phyloP scores from a whole-genome alignment of 352 stramenopile species.

The Lagenidium giganteum region DNA sequence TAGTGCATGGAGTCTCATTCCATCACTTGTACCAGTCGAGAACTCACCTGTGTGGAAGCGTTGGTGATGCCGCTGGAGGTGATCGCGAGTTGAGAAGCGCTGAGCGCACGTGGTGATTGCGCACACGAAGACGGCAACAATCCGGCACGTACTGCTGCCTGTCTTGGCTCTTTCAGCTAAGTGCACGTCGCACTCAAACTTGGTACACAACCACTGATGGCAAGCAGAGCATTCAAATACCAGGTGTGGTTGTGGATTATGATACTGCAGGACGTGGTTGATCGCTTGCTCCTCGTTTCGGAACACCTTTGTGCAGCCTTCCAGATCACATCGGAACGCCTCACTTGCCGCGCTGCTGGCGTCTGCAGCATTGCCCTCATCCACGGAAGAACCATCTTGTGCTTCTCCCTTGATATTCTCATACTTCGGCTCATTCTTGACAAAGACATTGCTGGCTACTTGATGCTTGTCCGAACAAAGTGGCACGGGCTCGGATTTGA shows the following conservation, averaged over 20 bases:
- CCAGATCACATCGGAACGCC: constrained; percentile 16
- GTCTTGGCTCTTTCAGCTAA: constrained; percentile 3
- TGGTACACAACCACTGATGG: background rate
- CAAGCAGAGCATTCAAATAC: constrained; percentile 3
- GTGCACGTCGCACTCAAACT: background rate
- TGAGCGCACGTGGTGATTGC: constrained; percentile 4
- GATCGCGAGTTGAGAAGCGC: constrained; percentile 9
- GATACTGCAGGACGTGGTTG: constrained; percentile 12
- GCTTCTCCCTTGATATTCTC: too few species aligned
- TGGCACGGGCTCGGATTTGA: background rate
- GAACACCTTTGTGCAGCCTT: constrained; percentile 11
- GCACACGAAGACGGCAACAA: constrained; percentile 3
- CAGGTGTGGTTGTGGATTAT: too few species aligned
- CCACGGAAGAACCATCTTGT: background rate
- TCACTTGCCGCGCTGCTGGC: constrained; percentile 1
- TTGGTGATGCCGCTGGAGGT: constrained; percentile 2
- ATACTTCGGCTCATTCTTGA: too few species aligned
- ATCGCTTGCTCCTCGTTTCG: constrained; percentile 12
- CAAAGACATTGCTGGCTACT: background rate
- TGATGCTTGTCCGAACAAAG: background rate
- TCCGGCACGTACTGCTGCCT: too few species aligned
- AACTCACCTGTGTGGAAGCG: background rate
- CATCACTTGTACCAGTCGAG: constrained; percentile 1
- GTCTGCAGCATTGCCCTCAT: background rate
- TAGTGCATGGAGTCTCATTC: constrained; percentile 2